Evolutionary conservation across 495 filamentous ascomycete genomes (phyloP).

Genomic region (Paragyromitra xinjiangensis): DNA sequence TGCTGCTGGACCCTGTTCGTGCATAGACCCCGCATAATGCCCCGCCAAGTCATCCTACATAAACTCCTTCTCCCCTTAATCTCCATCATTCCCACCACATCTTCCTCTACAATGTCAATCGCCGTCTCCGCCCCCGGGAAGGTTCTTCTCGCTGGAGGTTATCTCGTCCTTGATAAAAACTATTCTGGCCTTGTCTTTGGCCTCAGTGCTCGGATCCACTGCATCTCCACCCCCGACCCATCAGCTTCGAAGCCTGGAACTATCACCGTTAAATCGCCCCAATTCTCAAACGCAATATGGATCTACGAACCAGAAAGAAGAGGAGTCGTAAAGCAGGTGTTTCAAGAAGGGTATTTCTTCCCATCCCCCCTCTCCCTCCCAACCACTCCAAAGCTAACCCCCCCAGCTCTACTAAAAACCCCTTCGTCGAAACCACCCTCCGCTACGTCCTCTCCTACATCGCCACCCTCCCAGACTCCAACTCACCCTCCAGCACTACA

Average conservation of each 20-base stretch:
- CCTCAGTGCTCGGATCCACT: slow-evolving; percentile 91
- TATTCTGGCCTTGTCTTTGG: slow-evolving; percentile 94
- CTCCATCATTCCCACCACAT: neutral
- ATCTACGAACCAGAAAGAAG: slow-evolving; percentile 79
- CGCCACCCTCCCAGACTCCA: slow-evolving; percentile 64
- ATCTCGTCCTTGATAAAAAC: slow-evolving; percentile 87
- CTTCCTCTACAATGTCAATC: slow-evolving; percentile 35
- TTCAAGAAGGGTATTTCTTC: slow-evolving; percentile 67
- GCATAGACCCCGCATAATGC: slow-evolving; percentile 3
- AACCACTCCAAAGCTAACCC: slow-evolving; percentile 48
- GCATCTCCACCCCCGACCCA: slow-evolving; percentile 68
- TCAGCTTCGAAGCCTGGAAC: slow-evolving; percentile 63
- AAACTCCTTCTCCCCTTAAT: neutral
- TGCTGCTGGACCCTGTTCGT: neutral
- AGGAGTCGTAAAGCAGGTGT: slow-evolving; percentile 75
- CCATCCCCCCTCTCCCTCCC: slow-evolving; percentile 14
- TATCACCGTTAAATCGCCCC: slow-evolving; percentile 79
- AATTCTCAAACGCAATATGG: slow-evolving; percentile 88
- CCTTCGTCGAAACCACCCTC: slow-evolving; percentile 89
- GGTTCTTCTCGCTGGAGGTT: slow-evolving; percentile 92
- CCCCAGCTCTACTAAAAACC: slow-evolving; percentile 65
- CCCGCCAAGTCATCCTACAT: slow-evolving; percentile 19
- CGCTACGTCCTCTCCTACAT: slow-evolving; percentile 88
- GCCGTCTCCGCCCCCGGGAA: slow-evolving; percentile 95
- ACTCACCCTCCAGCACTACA: slow-evolving; percentile 64